Conservation (phyloP, 768 basidiomycete genomes). For the Solioccasus polychromus region DNA sequence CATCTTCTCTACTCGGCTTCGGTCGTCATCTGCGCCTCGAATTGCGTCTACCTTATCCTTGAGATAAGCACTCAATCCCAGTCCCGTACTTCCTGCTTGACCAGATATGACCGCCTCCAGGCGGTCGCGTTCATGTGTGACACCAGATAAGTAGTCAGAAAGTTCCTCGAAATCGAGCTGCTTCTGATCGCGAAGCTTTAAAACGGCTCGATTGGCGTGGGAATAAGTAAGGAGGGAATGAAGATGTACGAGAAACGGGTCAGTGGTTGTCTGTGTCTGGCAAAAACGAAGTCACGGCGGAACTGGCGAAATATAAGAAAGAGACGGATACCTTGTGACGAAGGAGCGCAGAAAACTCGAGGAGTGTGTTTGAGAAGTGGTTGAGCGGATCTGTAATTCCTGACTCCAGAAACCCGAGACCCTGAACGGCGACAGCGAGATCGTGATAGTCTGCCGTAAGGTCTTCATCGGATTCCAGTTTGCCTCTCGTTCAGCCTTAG, state of each 20-base stretch:
- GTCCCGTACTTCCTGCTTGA: slow-evolving; percentile 80
- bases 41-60: slow-evolving; percentile 91
- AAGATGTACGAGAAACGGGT: slow-evolving; percentile 86
- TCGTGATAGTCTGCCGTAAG: slow-evolving; percentile 97
- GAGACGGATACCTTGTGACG: slow-evolving; percentile 71
- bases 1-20: slow-evolving; percentile 91
- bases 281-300: background rate
- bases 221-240: slow-evolving; percentile 94
- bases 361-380: slow-evolving; percentile 92
- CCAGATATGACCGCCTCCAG: slow-evolving; percentile 86
- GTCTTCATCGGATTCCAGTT: slow-evolving; percentile 84
- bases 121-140: slow-evolving; percentile 89
- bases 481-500: slow-evolving; percentile 87
- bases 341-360: slow-evolving; percentile 90
- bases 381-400: slow-evolving; percentile 98
- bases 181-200: slow-evolving; percentile 96
- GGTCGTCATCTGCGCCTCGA: slow-evolving; percentile 90
- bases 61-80: slow-evolving; percentile 85
- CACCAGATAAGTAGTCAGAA: slow-evolving; percentile 90
- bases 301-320: background rate
- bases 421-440: slow-evolving; percentile 92
- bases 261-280: slow-evolving; percentile 86
- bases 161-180: slow-evolving; percentile 98
- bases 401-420: slow-evolving; percentile 95
- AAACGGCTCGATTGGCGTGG: slow-evolving; percentile 87